A percentile compares a stretch with the other conserved stretches of the same genome.
Evolutionary conservation across 495 filamentous ascomycete genomes (phyloP).

Genomic region (Penicillium mononematosum): DNA sequence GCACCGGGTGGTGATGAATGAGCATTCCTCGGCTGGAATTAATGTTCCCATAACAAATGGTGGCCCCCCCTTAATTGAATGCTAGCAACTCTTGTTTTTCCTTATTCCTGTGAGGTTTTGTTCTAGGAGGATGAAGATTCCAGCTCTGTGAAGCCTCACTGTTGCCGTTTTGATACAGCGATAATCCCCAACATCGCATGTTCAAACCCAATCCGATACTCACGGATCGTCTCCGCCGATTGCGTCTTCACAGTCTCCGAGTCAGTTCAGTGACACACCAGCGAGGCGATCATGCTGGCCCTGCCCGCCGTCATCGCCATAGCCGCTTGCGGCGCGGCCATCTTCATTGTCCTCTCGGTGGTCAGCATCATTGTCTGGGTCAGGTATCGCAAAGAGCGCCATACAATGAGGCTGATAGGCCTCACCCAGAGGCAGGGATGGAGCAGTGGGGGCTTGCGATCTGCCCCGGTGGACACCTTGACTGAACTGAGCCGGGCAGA

Average conservation of each 20-base stretch:
- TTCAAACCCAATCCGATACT: neutral
- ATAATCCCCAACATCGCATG: neutral
- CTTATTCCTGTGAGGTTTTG: constrained; percentile 17
- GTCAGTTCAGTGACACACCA: constrained; percentile 8
- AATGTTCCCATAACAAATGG: constrained; percentile 41
- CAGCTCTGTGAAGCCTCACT: neutral
- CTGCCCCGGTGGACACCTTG: constrained; percentile 35
- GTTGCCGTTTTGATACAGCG: constrained; percentile 4
- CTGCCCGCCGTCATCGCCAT: constrained; percentile 43
- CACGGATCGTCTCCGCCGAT: constrained; percentile 1
- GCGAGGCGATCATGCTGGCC: constrained; percentile 34
- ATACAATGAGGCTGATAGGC: constrained; percentile 30
- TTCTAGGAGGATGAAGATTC: constrained; percentile 9
- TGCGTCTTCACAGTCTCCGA: neutral
- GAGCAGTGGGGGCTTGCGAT: constrained; percentile 26
- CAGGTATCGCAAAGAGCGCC: constrained; percentile 42
- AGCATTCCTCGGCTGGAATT: constrained; percentile 35
- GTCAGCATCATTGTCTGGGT: constrained; percentile 41
- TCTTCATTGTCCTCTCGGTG: constrained; percentile 38
- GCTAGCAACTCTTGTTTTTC: constrained; percentile 7
- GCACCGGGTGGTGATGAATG: constrained; percentile 31
- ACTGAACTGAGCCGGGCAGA: constrained; percentile 39
- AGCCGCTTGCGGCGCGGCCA: constrained; percentile 40
- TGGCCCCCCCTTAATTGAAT: constrained; percentile 20
- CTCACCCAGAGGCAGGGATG: constrained; percentile 28